phyloP scores from a whole-genome alignment of 1,284 basidiomycete species.

The Moesziomyces globuligerus region DNA sequence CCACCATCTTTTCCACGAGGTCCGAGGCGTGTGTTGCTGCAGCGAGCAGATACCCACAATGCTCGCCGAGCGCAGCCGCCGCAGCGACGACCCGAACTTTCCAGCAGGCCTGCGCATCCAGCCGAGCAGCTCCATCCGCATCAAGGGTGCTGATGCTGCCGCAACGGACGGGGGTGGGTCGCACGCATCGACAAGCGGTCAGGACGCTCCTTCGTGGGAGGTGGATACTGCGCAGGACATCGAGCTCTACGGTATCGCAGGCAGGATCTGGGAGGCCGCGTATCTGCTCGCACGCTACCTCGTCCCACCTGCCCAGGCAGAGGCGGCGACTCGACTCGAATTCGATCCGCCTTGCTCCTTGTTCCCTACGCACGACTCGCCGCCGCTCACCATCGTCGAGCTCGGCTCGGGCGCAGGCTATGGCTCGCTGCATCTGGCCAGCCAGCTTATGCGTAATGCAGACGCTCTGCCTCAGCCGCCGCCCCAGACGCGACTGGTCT shows the following conservation, averaged over 20 bases:
- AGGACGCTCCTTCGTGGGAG: constrained; percentile 34
- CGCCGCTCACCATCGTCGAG: constrained; percentile 47
- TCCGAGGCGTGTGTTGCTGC: too few species aligned
- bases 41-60: constrained; percentile 6
- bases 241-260: constrained; percentile 62
- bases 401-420: constrained; percentile 63
- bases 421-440: constrained; percentile 59
- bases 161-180: neutral
- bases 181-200: neutral
- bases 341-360: constrained; percentile 61
- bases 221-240: constrained; percentile 60
- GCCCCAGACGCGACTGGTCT: constrained; percentile 26
- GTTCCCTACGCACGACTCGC: constrained; percentile 8
- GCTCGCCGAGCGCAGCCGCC: constrained; percentile 25
- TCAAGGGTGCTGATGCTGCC: too few species aligned
- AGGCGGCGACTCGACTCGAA: constrained; percentile 11
- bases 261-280: constrained; percentile 65
- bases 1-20: too few species aligned
- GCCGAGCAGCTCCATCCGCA: constrained; percentile 43
- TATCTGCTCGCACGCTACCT: constrained; percentile 58
- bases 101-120: constrained; percentile 50
- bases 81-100: constrained; percentile 56
- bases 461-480: neutral
- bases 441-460: constrained; percentile 29
- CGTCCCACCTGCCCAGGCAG: constrained; percentile 3